Evolutionary conservation across 805 yeast species (phyloP), one percentile per base, ranked within the genome.

Genomic region (Candida schatavii): DNA sequence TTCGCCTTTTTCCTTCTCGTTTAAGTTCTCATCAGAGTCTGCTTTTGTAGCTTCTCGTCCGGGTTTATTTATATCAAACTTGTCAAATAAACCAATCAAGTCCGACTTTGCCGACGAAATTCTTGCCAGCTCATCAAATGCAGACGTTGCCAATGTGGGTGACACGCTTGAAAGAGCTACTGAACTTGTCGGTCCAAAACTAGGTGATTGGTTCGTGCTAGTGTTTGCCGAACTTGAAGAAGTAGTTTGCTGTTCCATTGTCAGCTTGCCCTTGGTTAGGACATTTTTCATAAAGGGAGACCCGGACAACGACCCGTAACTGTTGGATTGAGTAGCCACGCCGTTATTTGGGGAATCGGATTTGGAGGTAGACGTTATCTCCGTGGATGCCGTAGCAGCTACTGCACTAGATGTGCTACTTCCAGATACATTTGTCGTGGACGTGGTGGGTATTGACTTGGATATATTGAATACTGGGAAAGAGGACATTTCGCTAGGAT

Each of bases 391-490:
- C 7, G 27, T 7, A 7, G 10, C 27, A 7, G 11, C 11, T 7
- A 11, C 27, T 11, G 11, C 27, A 23, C 27, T 17, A 4, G 35
- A 22, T 5, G 35, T 31, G 21, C 18, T 31, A 22, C 19, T 31
- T 19, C 35, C 38, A 10, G 51, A 56, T 3, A 57, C 48, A 13
- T 65, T 64, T 18, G 70, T 62, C 5, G 73, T 68, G 14, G 72
- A 67, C 2, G 74, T 68, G 2, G 75, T 69, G 15, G 75, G 64
- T 7, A 64, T 57, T 3, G 74, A 52, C 47, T 70, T 70, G 20
- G 66, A 51, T 18, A 68, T 54, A 44, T 57, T 69, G 48, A 67
- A 68, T 9, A 59, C 55, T 40, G 61, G 49, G 25, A 52, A 59
- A 37, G 10, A 7, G 7, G 27, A 23, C 27, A 23, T 23, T n/a